These are phyloP conservation scores for Fulvia fulva DNA, from an alignment of 2,329 filamentous ascomycete species.

Conservation along the genomic window DNA sequence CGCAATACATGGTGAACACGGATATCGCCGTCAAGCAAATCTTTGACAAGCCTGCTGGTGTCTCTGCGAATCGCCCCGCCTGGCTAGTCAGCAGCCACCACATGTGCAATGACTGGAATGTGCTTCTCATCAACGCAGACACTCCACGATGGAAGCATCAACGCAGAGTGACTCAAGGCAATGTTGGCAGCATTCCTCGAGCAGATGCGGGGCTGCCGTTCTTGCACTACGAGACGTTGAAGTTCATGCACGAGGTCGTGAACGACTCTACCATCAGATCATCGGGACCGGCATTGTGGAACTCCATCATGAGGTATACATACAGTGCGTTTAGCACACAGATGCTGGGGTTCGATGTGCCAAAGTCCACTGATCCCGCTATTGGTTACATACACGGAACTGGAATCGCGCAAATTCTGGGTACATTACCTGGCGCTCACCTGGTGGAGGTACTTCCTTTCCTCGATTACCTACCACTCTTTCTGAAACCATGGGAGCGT, in stretches of 20 bases:
- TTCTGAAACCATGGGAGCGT: slow-evolving; percentile 9
- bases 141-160: slow-evolving; percentile 10
- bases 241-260: slow-evolving; percentile 6
- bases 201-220: slow-evolving; percentile 2
- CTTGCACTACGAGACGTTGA: slow-evolving; percentile 7
- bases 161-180: slow-evolving; percentile 4
- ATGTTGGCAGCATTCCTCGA: slow-evolving; percentile 6
- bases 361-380: slow-evolving; percentile 4
- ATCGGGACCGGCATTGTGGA: background rate
- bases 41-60: slow-evolving; percentile 6
- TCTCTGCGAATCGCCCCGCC: slow-evolving; percentile 6
- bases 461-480: slow-evolving; percentile 2
- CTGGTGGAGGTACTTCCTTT: slow-evolving; percentile 6
- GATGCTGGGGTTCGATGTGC: slow-evolving; percentile 8
- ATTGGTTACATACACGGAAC: slow-evolving; percentile 11
- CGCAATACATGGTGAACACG: slow-evolving; percentile 7
- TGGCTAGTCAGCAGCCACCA: slow-evolving; percentile 9
- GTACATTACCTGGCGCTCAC: background rate
- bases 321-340: slow-evolving; percentile 9
- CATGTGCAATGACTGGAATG: slow-evolving; percentile 8
- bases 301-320: slow-evolving; percentile 1
- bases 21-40: slow-evolving; percentile 9
- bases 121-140: slow-evolving; percentile 7
- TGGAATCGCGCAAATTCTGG: slow-evolving; percentile 3
- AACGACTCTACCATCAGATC: background rate